These are phyloP conservation scores for Aspergillus unguis DNA, from an alignment of 2,329 filamentous ascomycete species.

Conservation along the genomic window DNA sequence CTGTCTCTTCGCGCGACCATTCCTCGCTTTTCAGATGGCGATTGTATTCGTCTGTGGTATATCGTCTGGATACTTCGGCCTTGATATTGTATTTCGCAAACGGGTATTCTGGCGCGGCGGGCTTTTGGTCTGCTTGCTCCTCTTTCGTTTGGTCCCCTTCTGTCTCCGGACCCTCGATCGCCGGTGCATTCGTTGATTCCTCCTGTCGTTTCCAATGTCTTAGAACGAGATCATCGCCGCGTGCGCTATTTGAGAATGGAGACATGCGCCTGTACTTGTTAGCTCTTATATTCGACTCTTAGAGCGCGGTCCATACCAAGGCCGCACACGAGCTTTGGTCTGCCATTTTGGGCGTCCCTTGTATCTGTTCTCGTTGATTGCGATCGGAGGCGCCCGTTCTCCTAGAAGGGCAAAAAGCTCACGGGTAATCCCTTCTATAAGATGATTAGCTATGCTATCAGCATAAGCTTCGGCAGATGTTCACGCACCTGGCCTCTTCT, in stretches of 20 bases:
- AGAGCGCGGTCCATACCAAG: constrained; percentile 40
- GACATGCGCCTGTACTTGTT: constrained; percentile 59
- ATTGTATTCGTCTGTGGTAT: constrained; percentile 84
- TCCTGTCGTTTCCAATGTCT: constrained; percentile 75
- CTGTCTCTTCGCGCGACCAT: constrained; percentile 91
- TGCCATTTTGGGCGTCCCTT: constrained; percentile 49
- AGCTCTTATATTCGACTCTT: neutral
- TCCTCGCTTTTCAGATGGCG: constrained; percentile 68
- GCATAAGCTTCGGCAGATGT: too few species aligned
- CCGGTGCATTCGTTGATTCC: constrained; percentile 40
- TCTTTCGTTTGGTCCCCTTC: constrained; percentile 40
- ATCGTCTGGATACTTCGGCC: constrained; percentile 68
- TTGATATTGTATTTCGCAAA: constrained; percentile 89
- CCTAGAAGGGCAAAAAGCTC: constrained; percentile 52
- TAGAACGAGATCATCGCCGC: constrained; percentile 67
- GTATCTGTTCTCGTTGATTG: constrained; percentile 52
- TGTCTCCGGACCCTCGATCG: constrained; percentile 37
- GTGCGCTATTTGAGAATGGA: constrained; percentile 73
- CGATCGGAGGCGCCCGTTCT: constrained; percentile 51
- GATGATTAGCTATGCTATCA: constrained; percentile 4
- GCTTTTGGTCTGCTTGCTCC: constrained; percentile 31
- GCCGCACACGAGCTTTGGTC: constrained; percentile 43
- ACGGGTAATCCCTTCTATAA: constrained; percentile 47
- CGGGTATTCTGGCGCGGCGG: constrained; percentile 47
- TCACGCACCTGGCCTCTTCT: constrained; percentile 54